Base-by-base conservation (phyloP, 2,329 filamentous ascomycete species). In the Nakataea oryzae region DNA sequence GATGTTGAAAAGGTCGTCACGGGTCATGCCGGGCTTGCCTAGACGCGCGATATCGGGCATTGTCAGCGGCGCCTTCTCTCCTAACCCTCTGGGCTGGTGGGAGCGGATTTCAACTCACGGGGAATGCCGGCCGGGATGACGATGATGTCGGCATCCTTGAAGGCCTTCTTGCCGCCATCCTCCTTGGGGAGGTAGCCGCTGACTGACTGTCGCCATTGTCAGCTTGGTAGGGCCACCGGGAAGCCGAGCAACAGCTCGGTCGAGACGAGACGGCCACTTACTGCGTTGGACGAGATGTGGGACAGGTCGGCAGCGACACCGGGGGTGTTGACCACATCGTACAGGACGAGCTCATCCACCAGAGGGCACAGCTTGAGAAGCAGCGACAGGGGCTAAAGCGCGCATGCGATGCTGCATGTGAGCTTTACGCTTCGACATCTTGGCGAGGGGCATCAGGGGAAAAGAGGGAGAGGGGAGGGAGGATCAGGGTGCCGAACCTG, bases 1-100 rank as follows among this genome's bases (percentile, higher is more conserved):
- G 84, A 97, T 96, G 81, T 97, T 97, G 89, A 99, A 99, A 64
- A 99, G 90, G 75, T 97, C 95, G 72, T 99, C 95, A 81, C 95
- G 92, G 77, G 90, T 97, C 95, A 99, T 99, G 72, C 95, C 95
- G 71, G 95, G 95, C 85, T 97, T 97, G 80, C 93, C 93, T 97
- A 67, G 61, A 9, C 4, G 29, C n/a, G 11, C 30, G 57, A 17
- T n/a, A 11, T 13, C 7, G 41, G 26, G 30, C 30, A 12, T 41
- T 21, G 30, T 58, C 12, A 26, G 30, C 3, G 21, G 17, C 34
- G 26, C 32, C 11, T 27, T 54, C 61, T 32, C 4, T 17, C n/a
- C 47, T 34, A 9, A 47, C 1, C 17, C 57, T 17, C 28, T 58
- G 9, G 17, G 41, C 17, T 60, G 29, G 57, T 24, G 14, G 13